These are phyloP conservation scores for Angophora floribunda DNA, from an alignment of 345 rosid genomes.

Conservation along the genomic window DNA sequence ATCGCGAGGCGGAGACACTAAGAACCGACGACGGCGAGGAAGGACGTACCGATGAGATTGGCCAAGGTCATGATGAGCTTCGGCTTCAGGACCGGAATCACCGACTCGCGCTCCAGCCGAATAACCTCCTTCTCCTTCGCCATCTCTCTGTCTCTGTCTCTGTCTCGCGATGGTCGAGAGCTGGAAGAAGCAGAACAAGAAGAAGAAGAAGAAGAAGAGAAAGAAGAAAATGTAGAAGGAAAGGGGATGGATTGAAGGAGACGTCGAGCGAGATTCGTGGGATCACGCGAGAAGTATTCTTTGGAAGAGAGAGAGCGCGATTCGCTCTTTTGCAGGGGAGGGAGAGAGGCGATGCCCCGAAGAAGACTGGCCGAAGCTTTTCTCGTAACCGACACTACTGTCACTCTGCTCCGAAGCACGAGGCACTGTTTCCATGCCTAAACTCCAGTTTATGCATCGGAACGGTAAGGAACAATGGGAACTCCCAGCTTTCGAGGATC, in stretches of 20 bases:
- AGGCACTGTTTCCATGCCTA: not conserved
- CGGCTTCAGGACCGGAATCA: conserved; percentile 85
- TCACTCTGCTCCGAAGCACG: not conserved
- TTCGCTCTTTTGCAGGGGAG: not conserved
- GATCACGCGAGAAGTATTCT: not conserved
- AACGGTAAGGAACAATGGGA: not conserved
- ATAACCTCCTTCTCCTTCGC: conserved; percentile 51
- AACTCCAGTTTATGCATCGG: not conserved
- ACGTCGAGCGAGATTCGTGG: conserved; percentile 6
- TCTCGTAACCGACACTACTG: not conserved
- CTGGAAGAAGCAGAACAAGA: not conserved
- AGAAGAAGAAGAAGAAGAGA: not conserved
- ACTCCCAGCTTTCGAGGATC: not conserved
- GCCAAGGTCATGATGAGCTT: conserved; percentile 90
- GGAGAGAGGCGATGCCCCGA: not conserved
- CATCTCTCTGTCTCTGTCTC: not conserved
- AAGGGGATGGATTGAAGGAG: not conserved
- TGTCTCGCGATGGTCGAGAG: not conserved
- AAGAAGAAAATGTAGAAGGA: not conserved
- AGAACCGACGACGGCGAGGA: not conserved
- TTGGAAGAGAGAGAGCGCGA: not conserved
- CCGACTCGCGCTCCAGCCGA: conserved; percentile 83
- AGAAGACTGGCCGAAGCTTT: not conserved
- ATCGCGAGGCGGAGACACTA: not conserved
- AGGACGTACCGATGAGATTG: conserved; percentile 58